Conservation (phyloP, 2,329 filamentous ascomycete genomes). For the Penicillium sp. region DNA sequence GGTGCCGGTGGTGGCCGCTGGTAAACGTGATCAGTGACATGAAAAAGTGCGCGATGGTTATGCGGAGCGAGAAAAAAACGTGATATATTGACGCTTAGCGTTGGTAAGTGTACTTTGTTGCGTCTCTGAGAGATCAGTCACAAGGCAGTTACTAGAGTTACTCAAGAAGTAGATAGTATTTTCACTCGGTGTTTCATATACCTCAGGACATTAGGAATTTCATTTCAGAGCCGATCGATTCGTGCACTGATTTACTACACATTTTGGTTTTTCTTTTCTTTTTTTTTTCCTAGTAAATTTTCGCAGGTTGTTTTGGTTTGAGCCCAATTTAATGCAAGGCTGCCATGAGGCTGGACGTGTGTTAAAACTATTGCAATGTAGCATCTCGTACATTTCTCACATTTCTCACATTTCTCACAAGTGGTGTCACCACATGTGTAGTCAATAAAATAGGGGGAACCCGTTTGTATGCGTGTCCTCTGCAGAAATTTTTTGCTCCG, state of each 20-base stretch:
- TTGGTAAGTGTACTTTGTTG: conserved; percentile 2
- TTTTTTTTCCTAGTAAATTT: not conserved
- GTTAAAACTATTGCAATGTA: not conserved
- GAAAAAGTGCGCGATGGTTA: conserved; percentile 4
- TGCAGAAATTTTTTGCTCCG: not conserved
- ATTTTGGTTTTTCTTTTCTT: not conserved
- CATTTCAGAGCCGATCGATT: conserved; percentile 2
- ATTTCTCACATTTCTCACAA: not conserved
- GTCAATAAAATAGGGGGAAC: not conserved
- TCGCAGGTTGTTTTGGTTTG: no score
- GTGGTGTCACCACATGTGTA: not conserved
- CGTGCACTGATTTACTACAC: not conserved
- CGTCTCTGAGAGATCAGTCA: conserved; percentile 1
- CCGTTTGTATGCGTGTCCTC: not conserved
- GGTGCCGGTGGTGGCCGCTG: conserved; percentile 2
- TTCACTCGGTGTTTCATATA: conserved; percentile 7
- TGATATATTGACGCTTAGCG: conserved; percentile 9
- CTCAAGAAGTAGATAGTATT: conserved; percentile 8
- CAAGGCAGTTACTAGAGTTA: conserved; percentile 2
- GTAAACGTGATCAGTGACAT: conserved; percentile 3
- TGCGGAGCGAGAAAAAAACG: conserved; percentile 4
- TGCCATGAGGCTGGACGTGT: not conserved
- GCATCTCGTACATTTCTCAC: not conserved
- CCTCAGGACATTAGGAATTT: conserved; percentile 7
- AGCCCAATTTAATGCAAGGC: not conserved